Evolutionary conservation across 805 yeast species (phyloP).

Genomic region (Kazachstania martiniae): DNA sequence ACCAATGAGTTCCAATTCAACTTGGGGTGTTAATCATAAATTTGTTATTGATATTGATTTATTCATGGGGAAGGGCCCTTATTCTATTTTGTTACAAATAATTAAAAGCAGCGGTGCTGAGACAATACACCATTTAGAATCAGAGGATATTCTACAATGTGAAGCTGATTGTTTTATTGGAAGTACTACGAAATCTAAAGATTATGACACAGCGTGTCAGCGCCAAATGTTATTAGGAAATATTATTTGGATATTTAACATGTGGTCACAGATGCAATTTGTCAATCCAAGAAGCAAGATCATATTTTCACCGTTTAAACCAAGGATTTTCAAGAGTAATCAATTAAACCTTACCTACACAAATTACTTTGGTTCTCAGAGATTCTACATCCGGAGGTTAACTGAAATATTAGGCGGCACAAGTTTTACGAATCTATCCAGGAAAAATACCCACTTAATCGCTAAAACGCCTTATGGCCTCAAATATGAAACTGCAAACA

Average conservation of each 20-base stretch:
- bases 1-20: slow-evolving; percentile 2
- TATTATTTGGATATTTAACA: slow-evolving; percentile 63
- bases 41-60: slow-evolving; percentile 49
- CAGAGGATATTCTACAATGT: slow-evolving; percentile 9
- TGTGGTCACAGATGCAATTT: slow-evolving; percentile 47
- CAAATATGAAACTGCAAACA: slow-evolving; percentile 62
- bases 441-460: slow-evolving; percentile 60
- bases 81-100: slow-evolving; percentile 31
- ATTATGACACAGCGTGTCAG: slow-evolving; percentile 29
- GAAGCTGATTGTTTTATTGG: slow-evolving; percentile 48
- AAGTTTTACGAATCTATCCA: slow-evolving; percentile 55
- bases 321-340: slow-evolving; percentile 39
- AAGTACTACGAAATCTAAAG: slow-evolving; percentile 46
- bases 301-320: slow-evolving; percentile 57
- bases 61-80: slow-evolving; percentile 36
- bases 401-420: slow-evolving; percentile 63
- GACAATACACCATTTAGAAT: slow-evolving; percentile 23
- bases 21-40: slow-evolving; percentile 33
- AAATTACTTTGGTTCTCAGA: slow-evolving; percentile 76
- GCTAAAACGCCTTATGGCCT: slow-evolving; percentile 59
- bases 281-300: slow-evolving; percentile 43
- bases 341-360: slow-evolving; percentile 56
- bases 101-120: slow-evolving; percentile 47
- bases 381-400: slow-evolving; percentile 57
- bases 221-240: slow-evolving; percentile 47